Conservation (phyloP, 148 eudicot genomes). For the Arbutus unedo region DNA sequence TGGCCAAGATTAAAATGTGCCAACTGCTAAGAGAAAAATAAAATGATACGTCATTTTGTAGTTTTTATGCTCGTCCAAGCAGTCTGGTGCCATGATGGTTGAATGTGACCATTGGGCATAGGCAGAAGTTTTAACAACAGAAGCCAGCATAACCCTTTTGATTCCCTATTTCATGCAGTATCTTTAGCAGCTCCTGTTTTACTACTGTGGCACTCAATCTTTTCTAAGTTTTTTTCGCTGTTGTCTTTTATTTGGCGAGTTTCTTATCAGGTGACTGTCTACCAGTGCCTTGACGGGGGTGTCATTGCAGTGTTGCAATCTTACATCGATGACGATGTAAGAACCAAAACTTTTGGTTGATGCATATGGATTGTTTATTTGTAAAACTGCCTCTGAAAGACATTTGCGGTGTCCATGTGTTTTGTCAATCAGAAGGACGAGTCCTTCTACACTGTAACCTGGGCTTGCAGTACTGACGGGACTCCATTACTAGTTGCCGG, state of each 20-base stretch:
- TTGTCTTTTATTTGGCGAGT: constrained; percentile 8
- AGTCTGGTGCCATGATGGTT: background rate
- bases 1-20: no score
- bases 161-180: background rate
- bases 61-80: background rate
- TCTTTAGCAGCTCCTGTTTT: background rate
- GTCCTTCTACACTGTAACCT: constrained; percentile 90
- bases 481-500: constrained; percentile 90
- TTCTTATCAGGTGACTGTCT: constrained; percentile 68
- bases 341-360: constrained; percentile 15
- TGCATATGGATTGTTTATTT: background rate
- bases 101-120: no score
- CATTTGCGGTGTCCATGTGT: constrained; percentile 20
- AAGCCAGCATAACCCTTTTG: background rate
- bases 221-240: constrained; percentile 11
- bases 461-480: constrained; percentile 89
- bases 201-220: no score
- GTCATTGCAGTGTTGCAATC: constrained; percentile 93
- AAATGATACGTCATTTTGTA: background rate
- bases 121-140: background rate
- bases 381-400: background rate
- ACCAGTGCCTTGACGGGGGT: constrained; percentile 92
- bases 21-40: no score
- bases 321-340: constrained; percentile 93
- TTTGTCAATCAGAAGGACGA: constrained; percentile 84